These are phyloP conservation scores for Ambrosia trifida DNA, from an alignment of 129 eudicot genomes.

Conservation along the genomic window DNA sequence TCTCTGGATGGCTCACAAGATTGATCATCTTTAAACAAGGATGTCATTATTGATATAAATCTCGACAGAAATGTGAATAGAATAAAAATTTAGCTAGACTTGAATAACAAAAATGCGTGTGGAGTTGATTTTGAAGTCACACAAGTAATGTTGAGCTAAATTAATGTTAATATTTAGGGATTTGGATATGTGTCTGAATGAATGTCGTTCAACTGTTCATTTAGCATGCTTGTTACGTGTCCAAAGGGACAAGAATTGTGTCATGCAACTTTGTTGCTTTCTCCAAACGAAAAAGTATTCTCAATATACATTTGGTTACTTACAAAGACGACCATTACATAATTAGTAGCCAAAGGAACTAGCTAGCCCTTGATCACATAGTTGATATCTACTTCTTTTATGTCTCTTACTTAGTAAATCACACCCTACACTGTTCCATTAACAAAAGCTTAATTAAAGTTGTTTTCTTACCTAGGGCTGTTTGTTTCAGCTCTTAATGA, in stretches of 20 bases:
- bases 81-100: slow-evolving; percentile 34
- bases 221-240: slow-evolving; percentile 42
- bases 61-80: slow-evolving; percentile 25
- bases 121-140: slow-evolving; percentile 36
- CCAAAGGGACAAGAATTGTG: slow-evolving; percentile 22
- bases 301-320: no score
- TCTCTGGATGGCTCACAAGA: slow-evolving; percentile 34
- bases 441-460: no score
- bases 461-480: no score
- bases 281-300: slow-evolving; percentile 5
- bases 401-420: no score
- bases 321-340: no score
- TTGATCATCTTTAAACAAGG: slow-evolving; percentile 35
- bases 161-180: slow-evolving; percentile 26
- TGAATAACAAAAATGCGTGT: slow-evolving; percentile 31
- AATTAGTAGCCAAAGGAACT: no score
- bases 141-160: slow-evolving; percentile 37
- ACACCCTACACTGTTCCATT: no score
- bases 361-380: no score
- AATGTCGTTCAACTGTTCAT: slow-evolving; percentile 41
- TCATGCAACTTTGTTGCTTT: slow-evolving; percentile 27
- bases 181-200: slow-evolving; percentile 35
- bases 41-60: slow-evolving; percentile 40
- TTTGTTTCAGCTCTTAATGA: no score
- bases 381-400: no score